Evolutionary conservation across 2,329 filamentous ascomycete genomes (phyloP).

Genomic region (Scleromitrula shiraiana): DNA sequence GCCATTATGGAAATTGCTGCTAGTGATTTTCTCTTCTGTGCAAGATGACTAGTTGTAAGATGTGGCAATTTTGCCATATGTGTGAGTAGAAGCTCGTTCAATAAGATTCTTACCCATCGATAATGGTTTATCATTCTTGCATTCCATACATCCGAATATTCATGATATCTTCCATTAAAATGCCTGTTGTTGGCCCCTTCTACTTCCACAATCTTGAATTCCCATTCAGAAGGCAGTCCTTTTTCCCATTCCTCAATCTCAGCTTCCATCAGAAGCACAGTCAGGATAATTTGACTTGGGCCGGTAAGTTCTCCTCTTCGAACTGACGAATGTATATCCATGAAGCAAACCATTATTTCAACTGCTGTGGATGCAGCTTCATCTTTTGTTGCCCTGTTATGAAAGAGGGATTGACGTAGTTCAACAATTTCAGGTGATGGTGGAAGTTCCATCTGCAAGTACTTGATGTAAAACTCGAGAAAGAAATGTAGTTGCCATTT

Average conservation of each 20-base stretch:
- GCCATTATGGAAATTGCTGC: constrained; percentile 16
- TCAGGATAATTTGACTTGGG: constrained; percentile 5
- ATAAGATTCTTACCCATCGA: constrained; percentile 19
- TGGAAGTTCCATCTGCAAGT: not conserved
- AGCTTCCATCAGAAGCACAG: constrained; percentile 13
- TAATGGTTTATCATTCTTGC: constrained; percentile 21
- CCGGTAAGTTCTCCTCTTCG: constrained; percentile 2
- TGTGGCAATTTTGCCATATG: constrained; percentile 11
- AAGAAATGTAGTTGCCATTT: not conserved
- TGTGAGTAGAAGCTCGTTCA: constrained; percentile 20
- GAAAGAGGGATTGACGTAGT: not conserved
- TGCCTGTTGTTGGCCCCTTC: constrained; percentile 2
- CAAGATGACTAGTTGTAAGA: constrained; percentile 7
- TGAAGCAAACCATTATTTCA: constrained; percentile 12
- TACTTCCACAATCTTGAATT: not conserved
- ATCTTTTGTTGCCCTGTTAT: not conserved
- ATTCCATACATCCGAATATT: constrained; percentile 21
- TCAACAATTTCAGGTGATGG: not conserved
- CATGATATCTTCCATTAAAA: constrained; percentile 15
- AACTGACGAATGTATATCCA: constrained; percentile 14
- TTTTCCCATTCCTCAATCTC: constrained; percentile 17
- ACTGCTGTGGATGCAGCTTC: not conserved
- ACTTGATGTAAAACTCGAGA: not conserved
- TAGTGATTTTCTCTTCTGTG: constrained; percentile 13
- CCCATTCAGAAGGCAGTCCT: constrained; percentile 17